Base-by-base conservation (phyloP, 2,329 filamentous ascomycete genomes). In the Capronia coronata region DNA sequence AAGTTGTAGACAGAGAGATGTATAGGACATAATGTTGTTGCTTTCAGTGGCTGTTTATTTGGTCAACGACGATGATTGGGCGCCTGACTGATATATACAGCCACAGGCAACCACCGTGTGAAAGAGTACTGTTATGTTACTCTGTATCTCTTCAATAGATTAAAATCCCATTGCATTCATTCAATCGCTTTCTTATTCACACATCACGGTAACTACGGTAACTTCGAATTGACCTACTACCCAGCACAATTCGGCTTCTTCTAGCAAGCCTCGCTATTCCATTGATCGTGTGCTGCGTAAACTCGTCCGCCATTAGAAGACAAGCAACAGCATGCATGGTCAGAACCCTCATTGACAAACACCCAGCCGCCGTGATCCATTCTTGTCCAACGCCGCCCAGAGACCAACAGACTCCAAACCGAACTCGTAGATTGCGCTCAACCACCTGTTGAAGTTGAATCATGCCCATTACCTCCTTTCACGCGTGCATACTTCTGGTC, bases 401-500 rank as follows among this genome's bases (percentile, higher is more conserved):
- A 39, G 19, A 34, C 42, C 39, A 49, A 21, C 34, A 5, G 11
- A 29, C 11, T 29, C 16, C 25, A 37, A 23, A 42, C 30, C 18
- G 13, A 46, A 27, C 10, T 13, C 18, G n/a, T 23, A 9, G 30
- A 42, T 29, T 29, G 42, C 38, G 19, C 35, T n/a, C 35, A 39
- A 39, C 42, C 21, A 18, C 23, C 5, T 5, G 5, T 10, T 27
- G 43, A 32, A n/a, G n/a, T 34, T 40, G 21, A 14, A 46, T 29
- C 18, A 49, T 47, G 37, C 30, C 40, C 47, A 43, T 48, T 35
- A 50, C 40, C 18, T 25, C 34, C 40, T n/a, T n/a, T 55, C 51
- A 57, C 25, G 43, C 49, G 25, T 52, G 46, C 58, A 61, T 58
- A 45, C 57, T 60, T 51, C 52, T 58, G 2, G 58, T 54, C 52